Base-by-base conservation (phyloP, 345 rosid species). In the Lumnitzera racemosa region DNA sequence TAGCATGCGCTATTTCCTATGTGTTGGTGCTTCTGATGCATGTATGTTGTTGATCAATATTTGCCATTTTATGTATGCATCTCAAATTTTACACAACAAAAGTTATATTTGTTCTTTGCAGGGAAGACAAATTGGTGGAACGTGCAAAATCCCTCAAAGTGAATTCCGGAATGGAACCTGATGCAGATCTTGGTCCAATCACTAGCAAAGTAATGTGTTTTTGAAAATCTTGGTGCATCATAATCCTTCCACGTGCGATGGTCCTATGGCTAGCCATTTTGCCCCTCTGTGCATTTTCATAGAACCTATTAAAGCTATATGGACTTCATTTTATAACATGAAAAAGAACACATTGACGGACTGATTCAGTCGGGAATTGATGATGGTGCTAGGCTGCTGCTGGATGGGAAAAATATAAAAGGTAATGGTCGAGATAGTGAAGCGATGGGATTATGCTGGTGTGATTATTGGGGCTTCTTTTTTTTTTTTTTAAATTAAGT, bases 141-240 rank as follows among this genome's bases (percentile, higher is more conserved):
- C 74, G 60, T 69, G 97, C 99, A 0, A 88, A 90, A 70, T 69
- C 80, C 65, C 86, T 94, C 16, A 94, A 89, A 80, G 99, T 94
- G 74, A 86, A 74, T 69, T 77, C 89, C 50, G 99, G 99, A 64
- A 76, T 72, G 59, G 97, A 78, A 57, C 87, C 95, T 47, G 91
- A 83, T 71, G 86, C 95, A 55, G 97, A 94, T 76, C 87, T 94
- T 8, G 97, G 99, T 67, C 99, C 99, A 54, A 88, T 94, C 6
- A 94, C 90, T 63, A 94, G 95, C 70, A 94, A 83, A 64, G 97
- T 89, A 67, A 27, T 29, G 55, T 61, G 13, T 13, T 1, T 46
- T 11, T 0, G 12, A 50, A 31, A 36, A 5, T 36, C 10, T 3
- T 49, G 20, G 25, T 24, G 0, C 36, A 65, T 31, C 43, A 49